Evolutionary conservation across 495 filamentous ascomycete species (phyloP).

Genomic region (Neurospora sp.): DNA sequence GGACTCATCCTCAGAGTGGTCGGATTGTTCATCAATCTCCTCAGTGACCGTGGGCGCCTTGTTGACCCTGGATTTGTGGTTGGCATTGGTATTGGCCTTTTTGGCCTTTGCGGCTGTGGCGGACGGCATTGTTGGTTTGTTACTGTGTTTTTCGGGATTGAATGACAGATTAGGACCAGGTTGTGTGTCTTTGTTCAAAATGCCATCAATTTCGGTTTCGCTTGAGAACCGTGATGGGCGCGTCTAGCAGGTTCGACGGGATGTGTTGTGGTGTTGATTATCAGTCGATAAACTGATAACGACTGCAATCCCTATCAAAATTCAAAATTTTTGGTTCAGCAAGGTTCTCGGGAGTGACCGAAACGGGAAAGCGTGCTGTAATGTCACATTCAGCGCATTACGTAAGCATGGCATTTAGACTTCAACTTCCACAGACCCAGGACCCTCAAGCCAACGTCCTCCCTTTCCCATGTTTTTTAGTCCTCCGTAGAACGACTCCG

Average conservation of each 20-base stretch:
- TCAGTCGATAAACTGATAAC: background rate
- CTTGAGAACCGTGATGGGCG: background rate
- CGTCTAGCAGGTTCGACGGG: background rate
- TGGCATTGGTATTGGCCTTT: background rate
- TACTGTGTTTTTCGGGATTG: background rate
- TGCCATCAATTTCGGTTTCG: constrained; percentile 1
- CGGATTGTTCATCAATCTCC: background rate
- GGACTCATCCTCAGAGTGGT: background rate
- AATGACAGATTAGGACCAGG: too few species aligned
- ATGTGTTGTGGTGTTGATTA: background rate
- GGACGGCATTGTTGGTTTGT: constrained; percentile 14
- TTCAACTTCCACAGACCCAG: background rate
- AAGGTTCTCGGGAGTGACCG: background rate
- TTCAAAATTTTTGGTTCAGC: constrained; percentile 7
- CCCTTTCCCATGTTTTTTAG: background rate
- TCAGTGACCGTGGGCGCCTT: background rate
- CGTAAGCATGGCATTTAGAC: background rate
- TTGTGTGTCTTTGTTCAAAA: background rate
- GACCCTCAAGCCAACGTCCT: background rate
- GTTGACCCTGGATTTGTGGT: background rate
- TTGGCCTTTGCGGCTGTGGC: constrained; percentile 4
- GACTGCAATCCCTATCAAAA: background rate
- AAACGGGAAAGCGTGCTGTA: background rate
- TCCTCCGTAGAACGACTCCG: too few species aligned
- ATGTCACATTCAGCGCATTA: background rate